A percentile compares a stretch with the other conserved stretches of the same genome.
phyloP scores from a whole-genome alignment of 1,284 basidiomycete genomes.

The Grifola frondosa region DNA sequence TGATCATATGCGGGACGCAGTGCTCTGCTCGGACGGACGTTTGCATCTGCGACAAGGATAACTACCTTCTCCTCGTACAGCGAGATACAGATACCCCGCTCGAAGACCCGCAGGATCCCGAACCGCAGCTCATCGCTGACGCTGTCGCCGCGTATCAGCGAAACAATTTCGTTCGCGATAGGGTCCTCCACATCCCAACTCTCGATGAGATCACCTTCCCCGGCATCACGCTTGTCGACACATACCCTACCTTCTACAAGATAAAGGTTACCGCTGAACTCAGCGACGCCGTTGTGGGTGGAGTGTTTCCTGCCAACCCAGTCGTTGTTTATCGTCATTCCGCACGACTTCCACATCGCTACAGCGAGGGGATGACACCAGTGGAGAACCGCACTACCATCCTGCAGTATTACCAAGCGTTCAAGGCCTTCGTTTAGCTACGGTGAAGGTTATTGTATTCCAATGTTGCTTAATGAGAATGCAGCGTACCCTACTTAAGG shows the following conservation, averaged over 20 bases:
- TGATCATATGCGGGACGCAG: slow-evolving; percentile 27
- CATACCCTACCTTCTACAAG: slow-evolving; percentile 15
- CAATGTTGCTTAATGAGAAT: too few species aligned
- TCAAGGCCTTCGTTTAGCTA: too few species aligned
- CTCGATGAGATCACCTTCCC: slow-evolving; percentile 9
- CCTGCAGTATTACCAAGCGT: slow-evolving; percentile 32
- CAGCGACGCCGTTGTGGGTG: slow-evolving; percentile 16
- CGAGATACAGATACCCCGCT: slow-evolving; percentile 24
- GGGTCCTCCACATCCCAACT: background rate
- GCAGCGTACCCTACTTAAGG: too few species aligned
- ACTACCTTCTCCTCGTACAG: slow-evolving; percentile 29
- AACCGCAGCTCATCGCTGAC: slow-evolving; percentile 35
- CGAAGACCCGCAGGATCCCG: slow-evolving; percentile 19
- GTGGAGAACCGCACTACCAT: slow-evolving; percentile 35
- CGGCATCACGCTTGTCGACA: slow-evolving; percentile 9
- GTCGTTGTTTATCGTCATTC: slow-evolving; percentile 23
- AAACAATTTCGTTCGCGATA: slow-evolving; percentile 29
- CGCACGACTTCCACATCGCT: slow-evolving; percentile 23
- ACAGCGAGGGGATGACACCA: slow-evolving; percentile 37
- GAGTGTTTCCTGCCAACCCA: slow-evolving; percentile 27
- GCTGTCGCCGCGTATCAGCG: slow-evolving; percentile 37
- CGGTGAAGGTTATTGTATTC: too few species aligned
- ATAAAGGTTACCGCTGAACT: slow-evolving; percentile 12
- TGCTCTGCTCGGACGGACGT: slow-evolving; percentile 31
- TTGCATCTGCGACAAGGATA: slow-evolving; percentile 25